Conservation (phyloP, 2,329 filamentous ascomycete genomes). For the Penicillium concentricum region DNA sequence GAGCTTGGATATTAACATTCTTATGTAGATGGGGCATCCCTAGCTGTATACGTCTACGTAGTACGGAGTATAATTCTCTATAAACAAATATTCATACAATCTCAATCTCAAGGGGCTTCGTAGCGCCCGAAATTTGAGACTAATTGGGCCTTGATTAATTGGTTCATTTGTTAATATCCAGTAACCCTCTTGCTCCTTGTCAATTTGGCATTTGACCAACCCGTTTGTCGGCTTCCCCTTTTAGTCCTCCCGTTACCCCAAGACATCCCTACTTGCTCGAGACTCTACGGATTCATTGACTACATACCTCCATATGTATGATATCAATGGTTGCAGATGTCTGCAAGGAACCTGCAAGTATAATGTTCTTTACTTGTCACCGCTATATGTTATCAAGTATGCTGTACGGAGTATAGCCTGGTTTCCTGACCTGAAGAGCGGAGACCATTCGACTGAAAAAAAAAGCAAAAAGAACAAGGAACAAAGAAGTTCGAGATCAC, state of each 20-base stretch:
- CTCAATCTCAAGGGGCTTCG: conserved; percentile 1
- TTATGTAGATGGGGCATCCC: too few species aligned
- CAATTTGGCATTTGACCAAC: conserved; percentile 14
- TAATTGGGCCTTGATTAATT: neutral
- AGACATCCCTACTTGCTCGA: neutral
- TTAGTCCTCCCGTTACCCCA: conserved; percentile 16
- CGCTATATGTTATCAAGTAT: conserved; percentile 1
- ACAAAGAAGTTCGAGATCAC: neutral
- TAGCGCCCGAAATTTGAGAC: conserved; percentile 5
- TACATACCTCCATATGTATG: neutral
- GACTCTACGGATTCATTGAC: neutral
- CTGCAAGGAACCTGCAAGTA: neutral
- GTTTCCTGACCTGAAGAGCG: neutral
- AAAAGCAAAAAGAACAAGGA: neutral
- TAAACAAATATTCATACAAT: neutral
- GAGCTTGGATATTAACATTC: neutral
- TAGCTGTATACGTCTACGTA: too few species aligned
- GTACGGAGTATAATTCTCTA: too few species aligned
- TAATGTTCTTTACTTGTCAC: neutral
- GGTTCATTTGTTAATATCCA: neutral
- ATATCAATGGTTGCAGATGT: neutral
- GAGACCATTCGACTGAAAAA: neutral
- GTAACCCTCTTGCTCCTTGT: neutral
- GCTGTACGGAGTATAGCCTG: too few species aligned
- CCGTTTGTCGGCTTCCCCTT: conserved; percentile 16